These are phyloP conservation scores for Phytopythium delawarense DNA, from an alignment of 352 stramenopile genomes.

Conservation along the genomic window DNA sequence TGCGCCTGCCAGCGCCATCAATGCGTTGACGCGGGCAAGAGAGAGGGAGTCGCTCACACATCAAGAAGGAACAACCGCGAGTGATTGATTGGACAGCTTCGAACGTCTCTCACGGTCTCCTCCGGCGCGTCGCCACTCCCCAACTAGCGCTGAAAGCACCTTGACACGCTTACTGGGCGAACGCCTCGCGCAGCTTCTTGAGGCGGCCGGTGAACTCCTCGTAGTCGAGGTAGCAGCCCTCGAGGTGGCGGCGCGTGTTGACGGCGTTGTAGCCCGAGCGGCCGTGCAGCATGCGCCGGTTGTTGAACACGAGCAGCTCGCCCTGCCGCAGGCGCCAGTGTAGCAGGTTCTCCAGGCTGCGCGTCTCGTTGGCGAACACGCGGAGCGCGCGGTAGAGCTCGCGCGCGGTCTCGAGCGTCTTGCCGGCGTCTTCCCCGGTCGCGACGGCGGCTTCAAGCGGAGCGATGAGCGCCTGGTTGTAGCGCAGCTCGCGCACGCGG, in stretches of 20 bases:
- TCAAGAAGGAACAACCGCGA: neutral
- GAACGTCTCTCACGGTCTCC: neutral
- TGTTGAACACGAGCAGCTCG: conserved; percentile 87
- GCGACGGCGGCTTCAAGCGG: conserved; percentile 7
- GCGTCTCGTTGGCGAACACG: conserved; percentile 17
- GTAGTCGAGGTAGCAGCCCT: conserved; percentile 84
- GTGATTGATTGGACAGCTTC: neutral
- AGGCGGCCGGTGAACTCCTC: conserved; percentile 74
- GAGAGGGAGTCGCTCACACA: neutral
- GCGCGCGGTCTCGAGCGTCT: conserved; percentile 21
- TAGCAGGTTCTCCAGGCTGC: conserved; percentile 15
- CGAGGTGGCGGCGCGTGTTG: conserved; percentile 55
- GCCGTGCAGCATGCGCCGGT: conserved; percentile 84
- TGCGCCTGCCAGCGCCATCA: no score
- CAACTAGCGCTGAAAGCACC: neutral
- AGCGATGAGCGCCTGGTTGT: conserved; percentile 28
- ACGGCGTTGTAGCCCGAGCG: conserved; percentile 52
- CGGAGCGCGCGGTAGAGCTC: conserved; percentile 55
- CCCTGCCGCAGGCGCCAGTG: conserved; percentile 50
- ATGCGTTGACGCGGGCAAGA: neutral
- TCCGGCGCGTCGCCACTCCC: neutral
- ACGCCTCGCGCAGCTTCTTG: conserved; percentile 25
- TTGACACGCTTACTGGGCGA: neutral
- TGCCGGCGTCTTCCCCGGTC: conserved; percentile 4
- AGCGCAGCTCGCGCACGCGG: conserved; percentile 20